Base-by-base conservation (phyloP, 129 eudicot genomes). In the Glebionis coronaria region DNA sequence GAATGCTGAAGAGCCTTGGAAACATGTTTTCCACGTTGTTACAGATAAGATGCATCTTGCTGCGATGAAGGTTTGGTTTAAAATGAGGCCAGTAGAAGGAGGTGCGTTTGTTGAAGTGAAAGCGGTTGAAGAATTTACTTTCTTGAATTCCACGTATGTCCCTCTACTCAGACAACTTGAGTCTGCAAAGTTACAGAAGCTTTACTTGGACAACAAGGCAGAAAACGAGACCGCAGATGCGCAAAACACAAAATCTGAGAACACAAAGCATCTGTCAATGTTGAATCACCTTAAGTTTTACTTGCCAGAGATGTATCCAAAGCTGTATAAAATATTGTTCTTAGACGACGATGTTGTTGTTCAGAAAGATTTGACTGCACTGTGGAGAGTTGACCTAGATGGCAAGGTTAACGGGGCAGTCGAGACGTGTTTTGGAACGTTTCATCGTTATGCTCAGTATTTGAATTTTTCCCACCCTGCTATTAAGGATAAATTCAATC, bases 41-140 rank as follows among this genome's bases (percentile, higher is more conserved):
- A 91, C 97, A 1, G 88, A 87, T 73, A 87, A 76, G 79, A 91
- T 84, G 93, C 87, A 85, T 72, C 73, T 84, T 61, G 87, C 95
- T 2, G 97, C 97, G 16, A 91, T 89, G 85, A 91, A 87, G 84
- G 97, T 91, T 55, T 91, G 95, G 95, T 91, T 91, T 75, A 87
- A 81, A 75, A 91, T 85, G 90, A 75, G 95, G 44, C 97, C 95
- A 20, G 65, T 87, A 12, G 79, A 65, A 73, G 85, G 87, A 28
- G 97, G 95, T 47, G 97, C 97, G 56, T 86, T 84, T 82, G 79
- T 91, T 44, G 97, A 91, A 74, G 85, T 91, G 68, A 87, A 91
- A 52, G 75, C 88, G 3, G 76, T 85, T 25, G 93, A 91, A 67
- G 86, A 87, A 59, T 91, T 77, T 69, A 58, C 65, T 18, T 91